Evolutionary conservation across 495 filamentous ascomycete species (phyloP).

Genomic region (Xylaria castorea): DNA sequence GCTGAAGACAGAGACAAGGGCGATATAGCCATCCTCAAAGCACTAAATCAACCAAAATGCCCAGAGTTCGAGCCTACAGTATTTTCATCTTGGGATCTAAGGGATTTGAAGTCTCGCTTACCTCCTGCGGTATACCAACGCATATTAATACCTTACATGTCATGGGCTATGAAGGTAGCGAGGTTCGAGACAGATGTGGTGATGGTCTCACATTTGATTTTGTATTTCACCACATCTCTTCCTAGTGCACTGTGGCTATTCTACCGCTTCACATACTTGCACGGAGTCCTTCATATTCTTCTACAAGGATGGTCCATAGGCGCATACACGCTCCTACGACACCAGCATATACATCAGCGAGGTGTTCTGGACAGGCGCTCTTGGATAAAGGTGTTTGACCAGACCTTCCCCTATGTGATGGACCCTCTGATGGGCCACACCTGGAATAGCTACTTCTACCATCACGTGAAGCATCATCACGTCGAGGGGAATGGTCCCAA

Average conservation of each 20-base stretch:
- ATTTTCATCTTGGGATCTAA: constrained; percentile 48
- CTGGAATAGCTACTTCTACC: constrained; percentile 84
- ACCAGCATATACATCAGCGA: constrained; percentile 80
- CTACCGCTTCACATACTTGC: constrained; percentile 67
- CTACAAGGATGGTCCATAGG: constrained; percentile 71
- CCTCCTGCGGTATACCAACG: constrained; percentile 49
- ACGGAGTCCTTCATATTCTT: constrained; percentile 67
- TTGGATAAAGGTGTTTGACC: constrained; percentile 54
- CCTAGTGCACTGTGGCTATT: constrained; percentile 71
- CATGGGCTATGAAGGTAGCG: constrained; percentile 60
- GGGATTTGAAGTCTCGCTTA: constrained; percentile 36
- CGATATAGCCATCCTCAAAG: constrained; percentile 51
- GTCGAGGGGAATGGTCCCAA: constrained; percentile 80
- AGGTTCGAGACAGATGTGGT: constrained; percentile 72
- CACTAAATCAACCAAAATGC: constrained; percentile 59
- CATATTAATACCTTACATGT: constrained; percentile 63
- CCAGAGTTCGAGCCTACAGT: constrained; percentile 46
- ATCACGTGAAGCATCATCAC: constrained; percentile 86
- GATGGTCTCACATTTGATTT: constrained; percentile 75
- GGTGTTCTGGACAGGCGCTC: constrained; percentile 63
- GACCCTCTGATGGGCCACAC: constrained; percentile 83
- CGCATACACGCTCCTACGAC: constrained; percentile 79
- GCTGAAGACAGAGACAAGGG: constrained; percentile 31
- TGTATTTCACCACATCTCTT: constrained; percentile 72
- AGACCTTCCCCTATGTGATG: constrained; percentile 71